Percentiles rank a stretch among this genome's conserved stretches.
Evolutionary conservation across 2,329 filamentous ascomycete species (phyloP).

Genomic region (Ascochyta viciae-villosae): DNA sequence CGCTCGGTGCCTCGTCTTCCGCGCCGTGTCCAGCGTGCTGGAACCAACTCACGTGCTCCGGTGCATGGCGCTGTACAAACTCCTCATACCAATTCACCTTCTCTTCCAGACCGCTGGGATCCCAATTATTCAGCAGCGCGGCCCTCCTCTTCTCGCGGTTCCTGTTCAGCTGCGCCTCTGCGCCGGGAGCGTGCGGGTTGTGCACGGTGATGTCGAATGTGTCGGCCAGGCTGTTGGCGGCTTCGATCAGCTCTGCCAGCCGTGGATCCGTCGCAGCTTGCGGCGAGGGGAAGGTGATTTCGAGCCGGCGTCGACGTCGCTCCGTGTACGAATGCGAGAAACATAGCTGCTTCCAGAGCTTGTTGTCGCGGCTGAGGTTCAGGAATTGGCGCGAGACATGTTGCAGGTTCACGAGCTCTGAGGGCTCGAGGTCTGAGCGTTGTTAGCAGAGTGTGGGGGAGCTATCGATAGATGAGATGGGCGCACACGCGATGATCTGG

Average conservation of each 20-base stretch:
- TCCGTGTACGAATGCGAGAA: conserved; percentile 74
- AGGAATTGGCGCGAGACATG: conserved; percentile 71
- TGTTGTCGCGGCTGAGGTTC: conserved; percentile 66
- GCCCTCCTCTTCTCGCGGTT: conserved; percentile 52
- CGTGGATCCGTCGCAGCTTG: conserved; percentile 49
- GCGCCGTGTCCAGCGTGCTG: conserved; percentile 62
- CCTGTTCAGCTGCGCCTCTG: conserved; percentile 39
- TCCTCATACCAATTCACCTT: conserved; percentile 85
- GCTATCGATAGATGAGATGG: not conserved
- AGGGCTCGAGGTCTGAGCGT: conserved; percentile 63
- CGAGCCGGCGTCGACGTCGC: conserved; percentile 60
- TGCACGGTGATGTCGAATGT: conserved; percentile 34
- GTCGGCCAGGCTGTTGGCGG: conserved; percentile 45
- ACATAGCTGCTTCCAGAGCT: conserved; percentile 77
- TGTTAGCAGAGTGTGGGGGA: conserved; percentile 8
- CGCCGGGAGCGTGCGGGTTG: conserved; percentile 37
- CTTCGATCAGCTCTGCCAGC: conserved; percentile 52
- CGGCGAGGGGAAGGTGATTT: conserved; percentile 16
- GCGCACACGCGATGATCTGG: conserved; percentile 50
- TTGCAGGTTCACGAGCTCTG: conserved; percentile 72
- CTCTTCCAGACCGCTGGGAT: conserved; percentile 76
- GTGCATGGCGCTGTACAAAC: conserved; percentile 81
- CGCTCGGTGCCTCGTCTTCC: conserved; percentile 56
- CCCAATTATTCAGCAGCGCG: conserved; percentile 79
- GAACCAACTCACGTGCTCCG: conserved; percentile 78